Evolutionary conservation across 2,329 filamentous ascomycete genomes (phyloP).

Genomic region (Fusarium drepaniforme): DNA sequence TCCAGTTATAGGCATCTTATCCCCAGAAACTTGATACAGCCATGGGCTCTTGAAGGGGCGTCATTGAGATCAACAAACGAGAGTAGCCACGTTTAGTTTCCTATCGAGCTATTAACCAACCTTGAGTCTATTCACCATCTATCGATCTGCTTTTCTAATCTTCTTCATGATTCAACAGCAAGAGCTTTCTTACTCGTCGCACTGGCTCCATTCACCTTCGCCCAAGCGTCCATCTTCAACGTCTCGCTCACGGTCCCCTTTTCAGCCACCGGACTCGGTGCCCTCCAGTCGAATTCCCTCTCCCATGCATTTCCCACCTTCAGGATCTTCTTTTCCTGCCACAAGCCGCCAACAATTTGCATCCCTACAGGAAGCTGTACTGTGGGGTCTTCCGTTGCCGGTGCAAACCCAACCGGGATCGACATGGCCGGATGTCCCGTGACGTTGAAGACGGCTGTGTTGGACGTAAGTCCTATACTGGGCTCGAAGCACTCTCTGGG

Average conservation of each 20-base stretch:
- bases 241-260: neutral
- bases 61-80: too few relatives aligned
- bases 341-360: slow-evolving; percentile 66
- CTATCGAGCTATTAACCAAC: too few relatives aligned
- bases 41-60: too few relatives aligned
- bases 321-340: slow-evolving; percentile 62
- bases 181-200: neutral
- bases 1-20: neutral
- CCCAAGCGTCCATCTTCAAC: neutral
- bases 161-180: neutral
- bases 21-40: neutral
- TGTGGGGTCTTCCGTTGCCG: slow-evolving; percentile 51
- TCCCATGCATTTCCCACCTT: slow-evolving; percentile 62
- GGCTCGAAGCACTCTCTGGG: slow-evolving; percentile 61
- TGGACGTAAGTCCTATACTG: slow-evolving; percentile 65
- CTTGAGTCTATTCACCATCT: neutral
- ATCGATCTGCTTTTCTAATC: neutral
- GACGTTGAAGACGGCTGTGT: slow-evolving; percentile 69
- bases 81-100: too few relatives aligned
- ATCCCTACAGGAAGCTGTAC: slow-evolving; percentile 63
- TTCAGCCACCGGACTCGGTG: neutral
- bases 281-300: slow-evolving; percentile 56
- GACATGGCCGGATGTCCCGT: slow-evolving; percentile 68
- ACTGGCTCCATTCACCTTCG: neutral
- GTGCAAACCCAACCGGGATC: slow-evolving; percentile 62